Conservation (phyloP, 495 filamentous ascomycete species). For the Chaetomium tenue region DNA sequence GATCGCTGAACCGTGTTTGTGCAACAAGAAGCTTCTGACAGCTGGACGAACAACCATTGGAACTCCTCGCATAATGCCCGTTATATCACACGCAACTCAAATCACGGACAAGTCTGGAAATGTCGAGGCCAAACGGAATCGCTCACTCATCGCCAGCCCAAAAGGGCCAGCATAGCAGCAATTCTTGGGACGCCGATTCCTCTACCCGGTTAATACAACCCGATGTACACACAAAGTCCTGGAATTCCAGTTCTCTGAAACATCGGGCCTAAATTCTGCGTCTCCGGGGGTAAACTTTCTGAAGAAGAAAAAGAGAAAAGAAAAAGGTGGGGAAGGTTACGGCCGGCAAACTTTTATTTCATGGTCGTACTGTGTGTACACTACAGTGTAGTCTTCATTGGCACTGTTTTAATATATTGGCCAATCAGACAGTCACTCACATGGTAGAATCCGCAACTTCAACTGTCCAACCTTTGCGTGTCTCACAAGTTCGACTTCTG, state of each 20-base stretch:
- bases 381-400: too few relatives aligned
- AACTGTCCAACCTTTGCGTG: too few relatives aligned
- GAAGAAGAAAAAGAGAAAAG: slow-evolving; percentile 33
- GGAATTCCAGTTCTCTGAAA: slow-evolving; percentile 18
- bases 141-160: slow-evolving; percentile 39
- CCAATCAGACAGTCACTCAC: too few relatives aligned
- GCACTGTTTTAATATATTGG: too few relatives aligned
- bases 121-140: slow-evolving; percentile 55
- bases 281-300: slow-evolving; percentile 50
- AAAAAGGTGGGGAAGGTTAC: not conserved
- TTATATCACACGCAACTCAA: not conserved
- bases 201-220: slow-evolving; percentile 53
- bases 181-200: slow-evolving; percentile 50
- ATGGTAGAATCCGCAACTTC: too few relatives aligned
- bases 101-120: slow-evolving; percentile 22
- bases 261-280: slow-evolving; percentile 47
- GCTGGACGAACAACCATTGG: not conserved
- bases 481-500: too few relatives aligned
- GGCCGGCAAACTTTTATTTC: too few relatives aligned
- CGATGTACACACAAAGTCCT: slow-evolving; percentile 37
- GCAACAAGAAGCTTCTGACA: too few relatives aligned
- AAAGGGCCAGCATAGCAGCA: slow-evolving; percentile 39
- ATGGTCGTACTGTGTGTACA: too few relatives aligned
- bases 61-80: not conserved
- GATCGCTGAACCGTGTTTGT: too few relatives aligned